phyloP scores from a whole-genome alignment of 495 filamentous ascomycete species.

The Tuber indicum region DNA sequence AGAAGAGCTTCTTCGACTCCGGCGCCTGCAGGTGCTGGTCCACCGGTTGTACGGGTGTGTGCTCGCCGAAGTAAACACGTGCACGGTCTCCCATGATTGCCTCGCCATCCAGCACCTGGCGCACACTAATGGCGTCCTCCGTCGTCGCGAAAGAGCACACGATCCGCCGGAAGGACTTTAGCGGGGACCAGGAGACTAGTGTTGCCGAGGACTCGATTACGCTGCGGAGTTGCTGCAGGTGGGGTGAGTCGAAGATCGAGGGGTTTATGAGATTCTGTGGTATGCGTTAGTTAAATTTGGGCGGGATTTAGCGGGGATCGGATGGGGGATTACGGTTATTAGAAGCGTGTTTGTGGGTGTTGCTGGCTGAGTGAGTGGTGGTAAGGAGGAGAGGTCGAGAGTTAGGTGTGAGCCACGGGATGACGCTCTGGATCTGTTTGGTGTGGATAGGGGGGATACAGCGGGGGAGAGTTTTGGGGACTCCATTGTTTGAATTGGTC shows the following conservation, averaged over 20 bases:
- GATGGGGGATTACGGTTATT: constrained; percentile 54
- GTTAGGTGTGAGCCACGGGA: constrained; percentile 39
- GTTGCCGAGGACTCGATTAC: constrained; percentile 62
- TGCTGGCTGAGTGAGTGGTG: constrained; percentile 68
- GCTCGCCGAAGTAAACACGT: constrained; percentile 82
- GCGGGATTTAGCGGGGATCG: background rate
- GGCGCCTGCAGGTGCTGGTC: constrained; percentile 72
- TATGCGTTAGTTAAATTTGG: constrained; percentile 13
- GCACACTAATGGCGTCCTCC: constrained; percentile 64
- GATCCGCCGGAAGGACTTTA: constrained; percentile 88
- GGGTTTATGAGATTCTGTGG: constrained; percentile 66
- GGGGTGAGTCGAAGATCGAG: constrained; percentile 68
- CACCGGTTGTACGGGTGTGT: constrained; percentile 57
- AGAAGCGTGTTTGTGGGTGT: constrained; percentile 89
- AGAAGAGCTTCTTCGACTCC: constrained; percentile 84
- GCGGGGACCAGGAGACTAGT: constrained; percentile 80
- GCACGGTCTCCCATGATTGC: constrained; percentile 62
- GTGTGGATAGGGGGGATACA: constrained; percentile 23
- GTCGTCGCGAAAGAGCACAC: constrained; percentile 75
- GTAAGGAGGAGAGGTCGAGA: constrained; percentile 73
- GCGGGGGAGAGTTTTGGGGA: constrained; percentile 35
- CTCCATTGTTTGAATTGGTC: constrained; percentile 22
- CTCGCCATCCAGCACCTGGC: constrained; percentile 52
- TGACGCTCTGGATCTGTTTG: constrained; percentile 33
- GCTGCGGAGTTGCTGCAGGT: constrained; percentile 67